A percentile compares a stretch with the other conserved stretches of the same genome.
phyloP scores from a whole-genome alignment of 768 basidiomycete species.

The Russula olivacea region DNA sequence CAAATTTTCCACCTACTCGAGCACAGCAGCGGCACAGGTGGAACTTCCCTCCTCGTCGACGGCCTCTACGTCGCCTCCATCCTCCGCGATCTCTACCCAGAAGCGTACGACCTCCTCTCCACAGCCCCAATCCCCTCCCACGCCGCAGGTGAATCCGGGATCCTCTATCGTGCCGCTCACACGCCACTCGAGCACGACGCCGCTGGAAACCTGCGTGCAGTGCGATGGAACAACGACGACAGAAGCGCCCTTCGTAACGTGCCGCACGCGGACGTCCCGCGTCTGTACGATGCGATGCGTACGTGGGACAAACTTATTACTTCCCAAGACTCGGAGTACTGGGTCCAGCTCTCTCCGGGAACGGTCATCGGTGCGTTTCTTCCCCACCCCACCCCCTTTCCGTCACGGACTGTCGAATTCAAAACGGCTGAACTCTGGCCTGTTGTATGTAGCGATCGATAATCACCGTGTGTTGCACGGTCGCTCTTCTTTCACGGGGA shows the following conservation, averaged over 20 bases:
- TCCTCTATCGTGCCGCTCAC: conserved; percentile 54
- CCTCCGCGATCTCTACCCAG: conserved; percentile 65
- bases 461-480: conserved; percentile 95
- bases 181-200: conserved; percentile 69
- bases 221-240: conserved; percentile 95
- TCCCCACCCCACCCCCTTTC: not conserved
- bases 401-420: not conserved
- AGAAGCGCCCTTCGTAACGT: conserved; percentile 71
- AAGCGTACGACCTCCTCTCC: conserved; percentile 64
- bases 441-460: conserved; percentile 61
- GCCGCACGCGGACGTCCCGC: conserved; percentile 48
- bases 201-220: conserved; percentile 57
- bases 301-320: conserved; percentile 72
- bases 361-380: conserved; percentile 61
- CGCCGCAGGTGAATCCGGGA: conserved; percentile 71
- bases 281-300: conserved; percentile 71
- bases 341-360: conserved; percentile 85
- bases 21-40: conserved; percentile 74
- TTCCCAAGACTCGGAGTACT: conserved; percentile 81
- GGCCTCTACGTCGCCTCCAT: conserved; percentile 88
- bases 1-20: conserved; percentile 94
- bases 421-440: not conserved
- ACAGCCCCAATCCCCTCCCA: conserved; percentile 69
- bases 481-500: conserved; percentile 83
- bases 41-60: conserved; percentile 88